phyloP scores from a whole-genome alignment of 1,284 basidiomycete genomes.

The Ustilago loliicola region DNA sequence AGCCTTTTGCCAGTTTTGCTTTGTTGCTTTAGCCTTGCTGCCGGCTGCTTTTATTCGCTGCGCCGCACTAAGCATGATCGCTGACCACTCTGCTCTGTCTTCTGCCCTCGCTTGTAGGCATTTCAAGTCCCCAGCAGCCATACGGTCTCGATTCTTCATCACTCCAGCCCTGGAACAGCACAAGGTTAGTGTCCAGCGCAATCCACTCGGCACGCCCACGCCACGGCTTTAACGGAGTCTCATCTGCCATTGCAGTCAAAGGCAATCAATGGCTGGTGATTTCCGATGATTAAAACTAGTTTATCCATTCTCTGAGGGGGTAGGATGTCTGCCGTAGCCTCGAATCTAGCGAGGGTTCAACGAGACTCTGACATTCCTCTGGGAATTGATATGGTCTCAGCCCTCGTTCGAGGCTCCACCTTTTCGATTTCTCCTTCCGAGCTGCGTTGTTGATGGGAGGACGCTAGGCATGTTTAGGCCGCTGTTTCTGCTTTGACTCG shows the following conservation, averaged over 20 bases:
- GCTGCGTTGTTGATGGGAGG: conserved; percentile 21
- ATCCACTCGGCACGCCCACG: neutral
- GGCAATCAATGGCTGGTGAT: too few species aligned
- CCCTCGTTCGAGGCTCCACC: conserved; percentile 30
- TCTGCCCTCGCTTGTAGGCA: neutral
- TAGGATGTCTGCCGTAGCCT: conserved; percentile 47
- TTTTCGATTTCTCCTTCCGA: conserved; percentile 21
- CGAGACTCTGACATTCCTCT: conserved; percentile 4
- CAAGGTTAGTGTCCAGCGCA: conserved; percentile 24
- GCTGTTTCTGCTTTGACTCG: conserved; percentile 19
- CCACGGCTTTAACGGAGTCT: neutral
- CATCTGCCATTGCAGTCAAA: neutral
- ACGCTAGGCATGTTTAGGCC: conserved; percentile 49
- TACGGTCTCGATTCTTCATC: neutral
- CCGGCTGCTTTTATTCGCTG: neutral
- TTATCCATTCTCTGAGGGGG: conserved; percentile 63
- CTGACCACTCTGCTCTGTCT: conserved; percentile 10
- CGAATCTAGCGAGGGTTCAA: conserved; percentile 15
- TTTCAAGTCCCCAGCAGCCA: neutral
- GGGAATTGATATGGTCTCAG: conserved; percentile 10
- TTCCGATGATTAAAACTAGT: conserved; percentile 59
- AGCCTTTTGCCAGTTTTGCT: conserved; percentile 8
- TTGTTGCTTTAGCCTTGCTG: neutral
- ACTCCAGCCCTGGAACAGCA: neutral
- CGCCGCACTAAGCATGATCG: neutral